These are phyloP conservation scores for Gigaspora rosea DNA, from an alignment of 192 early-diverging fungal genomes.

Conservation along the genomic window DNA sequence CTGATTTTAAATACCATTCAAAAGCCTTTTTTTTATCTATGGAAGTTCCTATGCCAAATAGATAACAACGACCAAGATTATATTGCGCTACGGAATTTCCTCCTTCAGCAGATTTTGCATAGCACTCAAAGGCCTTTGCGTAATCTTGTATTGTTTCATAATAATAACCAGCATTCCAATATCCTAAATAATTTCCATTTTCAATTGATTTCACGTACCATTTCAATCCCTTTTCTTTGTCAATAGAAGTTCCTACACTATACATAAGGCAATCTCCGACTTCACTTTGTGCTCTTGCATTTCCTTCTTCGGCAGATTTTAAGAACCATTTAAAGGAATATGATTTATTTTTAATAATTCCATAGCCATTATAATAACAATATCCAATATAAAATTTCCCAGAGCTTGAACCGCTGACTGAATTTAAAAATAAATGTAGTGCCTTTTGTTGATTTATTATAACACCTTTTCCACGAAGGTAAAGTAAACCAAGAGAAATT, in stretches of 20 bases:
- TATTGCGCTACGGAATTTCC: conserved; percentile 13
- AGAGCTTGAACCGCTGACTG: conserved; percentile 55
- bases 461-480: not conserved
- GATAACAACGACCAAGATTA: too few relatives aligned
- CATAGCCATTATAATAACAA: conserved; percentile 62
- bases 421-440: conserved; percentile 22
- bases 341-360: conserved; percentile 46
- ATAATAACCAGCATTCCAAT: conserved; percentile 60
- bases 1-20: too few relatives aligned
- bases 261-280: conserved; percentile 81
- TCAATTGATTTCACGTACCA: conserved; percentile 57
- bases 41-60: too few relatives aligned
- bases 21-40: too few relatives aligned
- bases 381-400: conserved; percentile 59
- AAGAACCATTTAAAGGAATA: conserved; percentile 62
- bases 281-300: conserved; percentile 57
- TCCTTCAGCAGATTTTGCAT: conserved; percentile 50
- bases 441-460: not conserved
- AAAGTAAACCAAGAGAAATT: not conserved
- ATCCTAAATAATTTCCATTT: conserved; percentile 56
- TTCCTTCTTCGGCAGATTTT: conserved; percentile 60
- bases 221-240: conserved; percentile 62
- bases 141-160: conserved; percentile 70
- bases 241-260: conserved; percentile 65
- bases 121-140: conserved; percentile 52